Evolutionary conservation across 1,139 yeast genomes (phyloP).

Genomic region (Lodderomyces parapsilosis): DNA sequence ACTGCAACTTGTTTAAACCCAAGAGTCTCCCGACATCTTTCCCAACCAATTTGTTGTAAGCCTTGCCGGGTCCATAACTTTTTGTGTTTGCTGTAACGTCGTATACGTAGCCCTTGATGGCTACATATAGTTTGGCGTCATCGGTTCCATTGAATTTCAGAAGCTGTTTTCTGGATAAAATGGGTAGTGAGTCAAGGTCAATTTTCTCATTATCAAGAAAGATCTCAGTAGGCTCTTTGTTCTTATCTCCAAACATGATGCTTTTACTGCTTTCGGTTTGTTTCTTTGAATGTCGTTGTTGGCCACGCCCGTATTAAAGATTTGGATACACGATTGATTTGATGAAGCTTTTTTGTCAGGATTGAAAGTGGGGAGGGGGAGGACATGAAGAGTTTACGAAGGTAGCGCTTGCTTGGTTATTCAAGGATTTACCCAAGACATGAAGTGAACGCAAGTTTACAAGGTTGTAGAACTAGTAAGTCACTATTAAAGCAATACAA

Average conservation of each 20-base stretch:
- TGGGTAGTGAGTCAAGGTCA: conserved; percentile 28
- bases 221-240: conserved; percentile 19
- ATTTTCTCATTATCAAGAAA: conserved; percentile 21
- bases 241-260: conserved; percentile 13
- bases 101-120: conserved; percentile 70
- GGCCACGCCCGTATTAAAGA: too few species aligned
- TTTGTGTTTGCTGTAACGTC: conserved; percentile 68
- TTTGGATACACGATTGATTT: too few species aligned
- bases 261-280: too few species aligned
- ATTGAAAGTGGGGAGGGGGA: too few species aligned
- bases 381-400: too few species aligned
- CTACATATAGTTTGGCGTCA: conserved; percentile 55
- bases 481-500: too few species aligned
- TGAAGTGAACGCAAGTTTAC: too few species aligned
- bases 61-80: conserved; percentile 75
- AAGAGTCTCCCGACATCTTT: conserved; percentile 75
- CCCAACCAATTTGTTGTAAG: conserved; percentile 72
- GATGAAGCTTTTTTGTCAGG: too few species aligned
- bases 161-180: conserved; percentile 35
- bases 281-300: too few species aligned
- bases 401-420: too few species aligned
- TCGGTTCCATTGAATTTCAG: conserved; percentile 33
- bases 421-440: too few species aligned
- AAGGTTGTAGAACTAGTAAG: too few species aligned
- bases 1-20: conserved; percentile 40